Base-by-base conservation (phyloP, 768 basidiomycete genomes). In the Favolaschia claudopus region DNA sequence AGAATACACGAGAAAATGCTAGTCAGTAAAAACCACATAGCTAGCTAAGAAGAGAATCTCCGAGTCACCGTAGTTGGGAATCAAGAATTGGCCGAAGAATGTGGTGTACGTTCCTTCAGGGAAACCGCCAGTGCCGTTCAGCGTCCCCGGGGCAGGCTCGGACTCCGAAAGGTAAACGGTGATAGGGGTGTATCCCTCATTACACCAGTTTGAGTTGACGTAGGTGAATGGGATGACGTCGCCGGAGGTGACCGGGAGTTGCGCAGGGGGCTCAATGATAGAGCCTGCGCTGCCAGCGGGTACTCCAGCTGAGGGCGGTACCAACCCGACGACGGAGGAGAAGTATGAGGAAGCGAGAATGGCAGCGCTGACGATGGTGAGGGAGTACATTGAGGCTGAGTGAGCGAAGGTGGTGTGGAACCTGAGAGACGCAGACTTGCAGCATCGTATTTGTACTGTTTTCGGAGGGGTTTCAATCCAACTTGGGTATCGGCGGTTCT, bases 51-150 rank as follows among this genome's bases (percentile, higher is more conserved):
- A n/a, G n/a, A n/a, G n/a, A n/a, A n/a, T n/a, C n/a, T n/a, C n/a
- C n/a, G n/a, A n/a, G n/a, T n/a, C n/a, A 58, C 56, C 56, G 34
- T 43, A 58, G 47, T 58, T 58, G 40, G 6, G 19, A 28, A 44
- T 58, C 19, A 50, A 38, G 32, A 20, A 58, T 8, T 42, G 5
- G 15, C 48, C 56, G 47, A 43, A 58, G 25, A 43, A 49, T 17
- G 42, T 42, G 33, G 50, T 50, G n/a, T 37, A 50, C 3, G 55
- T 42, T 15, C 55, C 55, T 1, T 40, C 47, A 9, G 47, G 27
- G 17, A 58, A 42, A 7, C 32, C 8, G 3, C 56, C 56, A n/a
- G 32, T 50, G 3, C 32, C 22, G n/a, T 58, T 50, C 25, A 58
- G 17, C n/a, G 28, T 27, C 12, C n/a, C n/a, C n/a, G n/a, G n/a